Evolutionary conservation across 1,284 basidiomycete genomes (phyloP).

Genomic region (Ustilago lituana): DNA sequence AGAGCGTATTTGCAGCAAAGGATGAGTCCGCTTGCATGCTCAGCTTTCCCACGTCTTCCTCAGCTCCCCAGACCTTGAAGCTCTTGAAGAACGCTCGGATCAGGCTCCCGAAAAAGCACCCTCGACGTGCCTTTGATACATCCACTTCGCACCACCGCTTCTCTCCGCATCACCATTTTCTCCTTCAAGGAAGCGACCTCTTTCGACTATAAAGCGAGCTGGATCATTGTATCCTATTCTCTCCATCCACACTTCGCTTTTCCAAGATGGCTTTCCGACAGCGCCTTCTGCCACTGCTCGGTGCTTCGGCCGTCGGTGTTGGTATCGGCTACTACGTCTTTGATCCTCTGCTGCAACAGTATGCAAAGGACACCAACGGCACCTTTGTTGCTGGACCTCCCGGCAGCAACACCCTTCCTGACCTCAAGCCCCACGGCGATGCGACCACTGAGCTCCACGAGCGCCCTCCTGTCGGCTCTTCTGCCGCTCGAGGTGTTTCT

Average conservation of each 20-base stretch:
- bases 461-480: conserved; percentile 40
- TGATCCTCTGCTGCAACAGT: conserved; percentile 49
- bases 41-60: conserved; percentile 1
- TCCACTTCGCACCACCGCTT: too few species aligned
- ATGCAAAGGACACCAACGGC: conserved; percentile 44
- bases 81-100: too few species aligned
- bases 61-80: too few species aligned
- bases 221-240: neutral
- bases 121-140: too few species aligned
- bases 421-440: conserved; percentile 33
- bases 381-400: conserved; percentile 37
- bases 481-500: conserved; percentile 39
- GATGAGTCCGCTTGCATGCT: conserved; percentile 38
- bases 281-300: conserved; percentile 41
- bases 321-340: conserved; percentile 53
- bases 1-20: too few species aligned
- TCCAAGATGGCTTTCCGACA: conserved; percentile 44
- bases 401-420: conserved; percentile 36
- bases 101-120: too few species aligned
- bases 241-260: neutral
- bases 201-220: neutral
- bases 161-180: neutral
- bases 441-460: conserved; percentile 41
- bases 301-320: conserved; percentile 42
- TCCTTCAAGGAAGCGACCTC: neutral